These are phyloP conservation scores for Colletotrichum abscissum DNA, from an alignment of 2,329 filamentous ascomycete species.

Conservation along the genomic window DNA sequence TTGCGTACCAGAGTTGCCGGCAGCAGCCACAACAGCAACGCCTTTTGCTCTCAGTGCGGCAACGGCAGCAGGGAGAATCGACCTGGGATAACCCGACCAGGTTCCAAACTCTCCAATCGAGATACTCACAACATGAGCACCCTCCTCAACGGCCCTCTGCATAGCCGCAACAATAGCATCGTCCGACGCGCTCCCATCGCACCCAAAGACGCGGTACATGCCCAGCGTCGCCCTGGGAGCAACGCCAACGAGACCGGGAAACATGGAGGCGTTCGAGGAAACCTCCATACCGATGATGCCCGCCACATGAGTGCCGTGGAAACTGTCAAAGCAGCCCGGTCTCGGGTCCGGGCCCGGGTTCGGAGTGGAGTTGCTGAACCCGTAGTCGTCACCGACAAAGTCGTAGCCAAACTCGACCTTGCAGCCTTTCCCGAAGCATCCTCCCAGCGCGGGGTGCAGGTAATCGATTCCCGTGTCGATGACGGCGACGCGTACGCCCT, in stretches of 20 bases:
- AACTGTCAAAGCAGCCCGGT: conserved; percentile 39
- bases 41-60: conserved; percentile 65
- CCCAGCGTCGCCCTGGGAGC: conserved; percentile 39
- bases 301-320: conserved; percentile 43
- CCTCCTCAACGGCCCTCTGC: conserved; percentile 40
- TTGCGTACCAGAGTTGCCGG: conserved; percentile 58
- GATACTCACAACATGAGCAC: conserved; percentile 43
- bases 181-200: conserved; percentile 34
- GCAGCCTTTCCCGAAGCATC: conserved; percentile 25
- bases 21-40: conserved; percentile 62
- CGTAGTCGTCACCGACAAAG: conserved; percentile 38
- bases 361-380: conserved; percentile 3
- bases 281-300: conserved; percentile 37
- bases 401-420: conserved; percentile 38
- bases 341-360: conserved; percentile 36
- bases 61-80: conserved; percentile 48
- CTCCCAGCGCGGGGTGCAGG: conserved; percentile 16
- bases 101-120: conserved; percentile 37
- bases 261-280: not conserved
- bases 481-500: conserved; percentile 23
- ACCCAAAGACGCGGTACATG: conserved; percentile 40
- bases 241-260: conserved; percentile 38
- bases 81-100: conserved; percentile 17
- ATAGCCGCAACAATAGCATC: conserved; percentile 42
- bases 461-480: conserved; percentile 30